Evolutionary conservation across 1,139 yeast species (phyloP), one percentile per base, ranked within the genome.

Genomic region (Yamadazyma epiphylla): DNA sequence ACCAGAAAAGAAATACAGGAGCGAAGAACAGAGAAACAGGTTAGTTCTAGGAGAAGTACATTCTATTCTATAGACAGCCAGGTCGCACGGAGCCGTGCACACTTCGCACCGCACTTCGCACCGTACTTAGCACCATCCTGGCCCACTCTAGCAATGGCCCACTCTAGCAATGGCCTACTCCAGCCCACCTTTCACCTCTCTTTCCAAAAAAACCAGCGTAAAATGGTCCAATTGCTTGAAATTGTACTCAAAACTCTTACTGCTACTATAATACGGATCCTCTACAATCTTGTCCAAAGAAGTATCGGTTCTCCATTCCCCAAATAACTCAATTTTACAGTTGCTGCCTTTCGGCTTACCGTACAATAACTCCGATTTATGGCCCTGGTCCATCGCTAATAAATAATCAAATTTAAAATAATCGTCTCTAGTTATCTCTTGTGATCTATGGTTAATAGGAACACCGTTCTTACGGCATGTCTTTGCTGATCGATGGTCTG

Each of bases 221-320:
- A 89, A 89, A 48, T 84, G 89, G 11, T 62, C 50, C 32, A 88
- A 67, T 51, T 89, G 97, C 36, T 70, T 50, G 51, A 79, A 88
- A 54, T 85, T 87, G 38, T 64, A 69, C 52, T 85, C 94, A 51
- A 89, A 89, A 3, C 96, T 95, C 42, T 76, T 71, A 19, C 60
- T 61, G 1, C 94, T 95, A 3, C 96, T 96, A 46, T 88, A 89
- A 58, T 89, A 89, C 1, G 97, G 97, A 54, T 89, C 96, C 31
- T 77, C 84, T 5, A 89, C 91, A 22, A 84, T 73, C 28, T 57
- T 64, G 15, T 67, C 67, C 42, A 69, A 75, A 24, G 60, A 52
- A 7, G 56, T 45, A 43, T 74, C 77, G 1, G 75, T 72, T 38
- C 76, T 69, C 80, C 80, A 88, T 16, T 81, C 76, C 0, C 97